Evolutionary conservation across 495 filamentous ascomycete genomes (phyloP).

Genomic region (Clavariopsis aquatica): DNA sequence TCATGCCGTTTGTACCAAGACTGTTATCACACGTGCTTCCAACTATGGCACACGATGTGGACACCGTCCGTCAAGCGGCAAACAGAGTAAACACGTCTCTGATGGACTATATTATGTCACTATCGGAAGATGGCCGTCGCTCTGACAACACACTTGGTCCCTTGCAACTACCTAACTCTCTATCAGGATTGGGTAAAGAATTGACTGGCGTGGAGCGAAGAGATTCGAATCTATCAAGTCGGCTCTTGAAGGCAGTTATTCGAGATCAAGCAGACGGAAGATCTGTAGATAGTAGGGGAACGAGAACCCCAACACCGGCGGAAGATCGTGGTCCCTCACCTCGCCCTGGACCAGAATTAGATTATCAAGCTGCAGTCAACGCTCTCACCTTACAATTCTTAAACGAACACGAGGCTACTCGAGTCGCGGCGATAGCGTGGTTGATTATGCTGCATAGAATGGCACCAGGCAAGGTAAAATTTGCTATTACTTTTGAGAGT

Average conservation of each 20-base stretch:
- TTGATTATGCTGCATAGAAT: slow-evolving; percentile 96
- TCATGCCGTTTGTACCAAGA: slow-evolving; percentile 90
- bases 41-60: slow-evolving; percentile 87
- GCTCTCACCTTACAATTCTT: slow-evolving; percentile 92
- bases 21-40: slow-evolving; percentile 90
- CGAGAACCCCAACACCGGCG: slow-evolving; percentile 37
- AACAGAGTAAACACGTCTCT: slow-evolving; percentile 84
- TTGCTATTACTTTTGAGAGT: not conserved
- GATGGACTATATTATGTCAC: slow-evolving; percentile 85
- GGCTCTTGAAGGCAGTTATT: slow-evolving; percentile 28
- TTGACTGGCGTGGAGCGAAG: slow-evolving; percentile 49
- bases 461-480: slow-evolving; percentile 78
- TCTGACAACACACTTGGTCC: slow-evolving; percentile 44
- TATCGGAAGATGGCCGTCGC: slow-evolving; percentile 71
- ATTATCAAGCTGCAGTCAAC: slow-evolving; percentile 96
- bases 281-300: slow-evolving; percentile 47
- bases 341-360: slow-evolving; percentile 68
- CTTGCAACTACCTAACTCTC: slow-evolving; percentile 41
- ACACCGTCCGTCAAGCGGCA: slow-evolving; percentile 84
- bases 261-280: slow-evolving; percentile 40
- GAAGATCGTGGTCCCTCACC: slow-evolving; percentile 39
- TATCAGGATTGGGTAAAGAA: slow-evolving; percentile 53
- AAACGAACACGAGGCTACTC: slow-evolving; percentile 93
- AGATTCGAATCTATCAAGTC: slow-evolving; percentile 44
- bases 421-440: slow-evolving; percentile 92